Evolutionary conservation across 805 yeast species (phyloP), one percentile per base, ranked within the genome.

Genomic region (Clavispora carvajalis): DNA sequence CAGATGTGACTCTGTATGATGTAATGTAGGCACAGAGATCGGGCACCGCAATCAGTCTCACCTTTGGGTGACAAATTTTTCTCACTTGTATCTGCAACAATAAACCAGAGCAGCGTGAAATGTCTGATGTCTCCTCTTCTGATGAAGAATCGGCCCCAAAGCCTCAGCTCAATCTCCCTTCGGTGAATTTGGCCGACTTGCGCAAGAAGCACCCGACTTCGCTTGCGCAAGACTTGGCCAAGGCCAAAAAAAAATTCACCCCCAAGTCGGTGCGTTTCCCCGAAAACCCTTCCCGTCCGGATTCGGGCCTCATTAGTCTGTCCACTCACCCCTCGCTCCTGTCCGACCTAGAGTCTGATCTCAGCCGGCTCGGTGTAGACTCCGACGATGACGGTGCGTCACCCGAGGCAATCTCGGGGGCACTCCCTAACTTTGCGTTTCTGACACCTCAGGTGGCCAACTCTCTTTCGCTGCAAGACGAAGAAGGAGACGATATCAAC

Each of bases 161-260:
- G 31, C 54, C 69, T 18, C 48, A 56, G 40, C 49, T 66, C 41
- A 56, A 57, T 26, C 50, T 66, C 33, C 69, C 71, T 11, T 53
- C 53, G 13, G 47, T 66, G 29, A 49, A 59, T 46, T 46, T 63
- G 24, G 65, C 62, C 30, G 51, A 56, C 36, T 61, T 43, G 36
- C 52, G 54, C 31, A 40, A 43, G 36, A 48, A 50, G 10, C 47
- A 47, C 13, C 43, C 42, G 22, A 45, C 41, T 18, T 43, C 33
- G 23, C 44, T 37, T 21, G 41, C 49, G 37, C 45, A 45, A 23
- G 46, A 52, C 38, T 38, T 50, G 28, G 48, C 46, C 19, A 51
- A 52, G 37, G 51, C 54, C 10, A 55, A 54, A 13, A 56, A 58
- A 40, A 53, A 48, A 34, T 39, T 55, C 26, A 44, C 53, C 5